phyloP scores from a whole-genome alignment of 768 basidiomycete genomes.

The Royoungia palumana region DNA sequence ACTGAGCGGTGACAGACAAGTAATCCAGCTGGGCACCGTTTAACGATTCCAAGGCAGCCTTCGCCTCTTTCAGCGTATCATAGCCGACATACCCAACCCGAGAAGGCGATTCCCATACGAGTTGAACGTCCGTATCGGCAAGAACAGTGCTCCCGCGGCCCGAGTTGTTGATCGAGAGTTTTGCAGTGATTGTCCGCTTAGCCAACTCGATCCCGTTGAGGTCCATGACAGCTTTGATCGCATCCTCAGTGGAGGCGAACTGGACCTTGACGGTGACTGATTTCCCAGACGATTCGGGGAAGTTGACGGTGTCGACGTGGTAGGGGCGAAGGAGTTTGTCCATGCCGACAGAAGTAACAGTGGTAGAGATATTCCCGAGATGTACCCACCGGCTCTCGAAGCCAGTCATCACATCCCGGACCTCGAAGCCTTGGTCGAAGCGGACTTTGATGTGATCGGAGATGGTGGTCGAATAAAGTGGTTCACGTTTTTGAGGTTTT shows the following conservation, averaged over 20 bases:
- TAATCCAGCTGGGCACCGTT: slow-evolving; percentile 37
- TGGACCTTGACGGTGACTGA: slow-evolving; percentile 40
- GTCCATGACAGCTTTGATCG: slow-evolving; percentile 46
- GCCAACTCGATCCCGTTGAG: slow-evolving; percentile 48
- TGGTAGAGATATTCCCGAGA: slow-evolving; percentile 47
- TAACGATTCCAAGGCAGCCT: slow-evolving; percentile 45
- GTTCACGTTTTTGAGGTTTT: slow-evolving; percentile 18
- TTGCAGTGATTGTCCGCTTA: slow-evolving; percentile 41
- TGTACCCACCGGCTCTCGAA: slow-evolving; percentile 67
- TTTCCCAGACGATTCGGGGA: slow-evolving; percentile 26
- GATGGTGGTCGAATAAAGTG: slow-evolving; percentile 33
- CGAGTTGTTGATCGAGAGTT: slow-evolving; percentile 42
- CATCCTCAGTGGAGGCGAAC: slow-evolving; percentile 47
- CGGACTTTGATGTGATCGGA: slow-evolving; percentile 55
- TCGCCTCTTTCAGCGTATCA: slow-evolving; percentile 43
- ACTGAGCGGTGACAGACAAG: slow-evolving; percentile 41
- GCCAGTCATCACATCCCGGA: slow-evolving; percentile 56
- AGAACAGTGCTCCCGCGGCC: slow-evolving; percentile 37
- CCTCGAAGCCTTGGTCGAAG: slow-evolving; percentile 58
- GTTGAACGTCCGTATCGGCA: slow-evolving; percentile 51
- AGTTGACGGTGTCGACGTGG: slow-evolving; percentile 37
- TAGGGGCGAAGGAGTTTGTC: slow-evolving; percentile 40
- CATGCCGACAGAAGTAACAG: slow-evolving; percentile 35
- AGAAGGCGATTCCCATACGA: slow-evolving; percentile 59
- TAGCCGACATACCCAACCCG: slow-evolving; percentile 65